Percentiles rank a stretch among this genome's conserved stretches.
These are phyloP conservation scores for Colletotrichum siamense DNA, from an alignment of 2,329 filamentous ascomycete genomes.

Conservation along the genomic window DNA sequence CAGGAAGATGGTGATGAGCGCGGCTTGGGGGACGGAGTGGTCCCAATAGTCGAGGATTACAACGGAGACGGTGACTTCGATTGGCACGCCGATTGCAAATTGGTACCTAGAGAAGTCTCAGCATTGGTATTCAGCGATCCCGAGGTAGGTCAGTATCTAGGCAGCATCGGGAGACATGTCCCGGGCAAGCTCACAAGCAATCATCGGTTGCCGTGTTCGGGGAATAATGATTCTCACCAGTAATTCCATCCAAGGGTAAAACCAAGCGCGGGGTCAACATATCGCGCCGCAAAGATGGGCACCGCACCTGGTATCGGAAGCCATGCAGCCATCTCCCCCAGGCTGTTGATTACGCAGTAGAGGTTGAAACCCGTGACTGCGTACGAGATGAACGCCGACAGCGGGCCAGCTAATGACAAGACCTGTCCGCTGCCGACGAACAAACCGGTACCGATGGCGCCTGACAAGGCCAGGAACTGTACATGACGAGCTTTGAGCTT, in stretches of 20 bases:
- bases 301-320: constrained; percentile 63
- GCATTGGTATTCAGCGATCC: neutral
- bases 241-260: constrained; percentile 59
- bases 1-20: constrained; percentile 42
- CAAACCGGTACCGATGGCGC: constrained; percentile 48
- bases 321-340: constrained; percentile 67
- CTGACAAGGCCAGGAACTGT: constrained; percentile 46
- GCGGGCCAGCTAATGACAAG: constrained; percentile 45
- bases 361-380: constrained; percentile 50
- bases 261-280: constrained; percentile 50
- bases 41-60: constrained; percentile 53
- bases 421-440: constrained; percentile 50
- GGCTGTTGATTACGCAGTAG: constrained; percentile 52
- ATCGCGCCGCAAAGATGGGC: constrained; percentile 53
- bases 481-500: constrained; percentile 46
- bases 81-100: constrained; percentile 53
- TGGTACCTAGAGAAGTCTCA: constrained; percentile 35
- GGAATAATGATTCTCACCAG: constrained; percentile 31
- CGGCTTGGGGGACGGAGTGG: constrained; percentile 29
- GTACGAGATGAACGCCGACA: constrained; percentile 47
- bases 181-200: too few relatives aligned
- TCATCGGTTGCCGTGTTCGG: too few relatives aligned
- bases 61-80: constrained; percentile 52
- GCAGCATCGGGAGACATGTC: neutral
- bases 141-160: neutral